Percentiles rank a stretch among this genome's conserved stretches.
phyloP scores from a whole-genome alignment of 2,329 filamentous ascomycete species.

The Magnaporthiopsis incrustans region DNA sequence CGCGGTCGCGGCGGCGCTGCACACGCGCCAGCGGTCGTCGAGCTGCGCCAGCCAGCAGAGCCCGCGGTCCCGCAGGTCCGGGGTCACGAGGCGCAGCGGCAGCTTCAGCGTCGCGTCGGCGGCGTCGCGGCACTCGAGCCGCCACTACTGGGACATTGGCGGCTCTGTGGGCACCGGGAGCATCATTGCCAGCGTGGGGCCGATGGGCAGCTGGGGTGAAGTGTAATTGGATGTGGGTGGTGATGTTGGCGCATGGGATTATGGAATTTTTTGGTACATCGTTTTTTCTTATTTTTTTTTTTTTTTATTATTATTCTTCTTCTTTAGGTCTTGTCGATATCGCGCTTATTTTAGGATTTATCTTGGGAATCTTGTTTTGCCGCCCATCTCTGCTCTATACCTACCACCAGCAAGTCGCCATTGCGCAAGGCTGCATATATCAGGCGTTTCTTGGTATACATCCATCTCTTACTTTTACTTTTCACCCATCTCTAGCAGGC shows the following conservation, averaged over 20 bases:
- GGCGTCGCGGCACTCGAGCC: slow-evolving; percentile 62
- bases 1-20: slow-evolving; percentile 23
- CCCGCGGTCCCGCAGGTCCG: slow-evolving; percentile 2
- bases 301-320: too few relatives aligned
- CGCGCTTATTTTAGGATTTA: background rate
- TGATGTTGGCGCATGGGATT: background rate
- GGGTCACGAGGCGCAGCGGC: slow-evolving; percentile 53
- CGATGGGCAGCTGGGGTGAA: slow-evolving; percentile 74
- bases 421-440: slow-evolving; percentile 2
- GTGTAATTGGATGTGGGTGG: slow-evolving; percentile 31
- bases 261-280: background rate
- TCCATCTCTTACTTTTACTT: background rate
- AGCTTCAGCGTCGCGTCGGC: slow-evolving; percentile 47
- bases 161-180: slow-evolving; percentile 71
- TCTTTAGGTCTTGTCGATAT: background rate
- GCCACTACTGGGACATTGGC: slow-evolving; percentile 91
- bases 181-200: slow-evolving; percentile 56
- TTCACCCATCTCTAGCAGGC: background rate
- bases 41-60: slow-evolving; percentile 82
- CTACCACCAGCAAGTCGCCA: background rate
- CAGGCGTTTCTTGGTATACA: background rate
- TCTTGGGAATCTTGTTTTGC: background rate
- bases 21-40: slow-evolving; percentile 57
- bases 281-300: background rate
- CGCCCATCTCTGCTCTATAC: background rate